A percentile compares a stretch with the other conserved stretches of the same genome.
Evolutionary conservation across 2,329 filamentous ascomycete species (phyloP).

Genomic region (Calycina herbarum): DNA sequence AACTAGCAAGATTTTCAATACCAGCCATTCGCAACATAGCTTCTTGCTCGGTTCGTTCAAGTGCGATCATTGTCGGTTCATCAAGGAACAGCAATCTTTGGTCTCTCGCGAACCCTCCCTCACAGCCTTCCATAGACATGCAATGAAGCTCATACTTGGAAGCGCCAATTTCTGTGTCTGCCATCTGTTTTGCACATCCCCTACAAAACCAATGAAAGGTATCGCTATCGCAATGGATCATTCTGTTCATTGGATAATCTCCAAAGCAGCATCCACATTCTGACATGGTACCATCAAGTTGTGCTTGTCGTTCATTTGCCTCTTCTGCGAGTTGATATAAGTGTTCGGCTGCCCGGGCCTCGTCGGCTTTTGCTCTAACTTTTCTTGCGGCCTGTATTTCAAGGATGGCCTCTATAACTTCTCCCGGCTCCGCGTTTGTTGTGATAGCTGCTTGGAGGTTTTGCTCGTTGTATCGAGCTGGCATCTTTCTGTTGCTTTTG

Average conservation of each 20-base stretch:
- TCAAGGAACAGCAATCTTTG: slow-evolving; percentile 52
- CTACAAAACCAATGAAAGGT: slow-evolving; percentile 62
- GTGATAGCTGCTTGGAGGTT: slow-evolving; percentile 17
- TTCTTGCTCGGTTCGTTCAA: slow-evolving; percentile 72
- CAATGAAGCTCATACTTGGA: slow-evolving; percentile 69
- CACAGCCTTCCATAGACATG: slow-evolving; percentile 68
- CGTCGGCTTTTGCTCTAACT: slow-evolving; percentile 33
- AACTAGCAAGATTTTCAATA: slow-evolving; percentile 71
- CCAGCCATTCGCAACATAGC: slow-evolving; percentile 67
- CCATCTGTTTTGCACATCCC: slow-evolving; percentile 62
- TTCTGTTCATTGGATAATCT: slow-evolving; percentile 64
- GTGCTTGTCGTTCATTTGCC: slow-evolving; percentile 45
- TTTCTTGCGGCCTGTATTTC: slow-evolving; percentile 44
- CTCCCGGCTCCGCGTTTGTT: slow-evolving; percentile 11
- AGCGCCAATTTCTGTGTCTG: slow-evolving; percentile 67
- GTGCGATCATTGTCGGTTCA: slow-evolving; percentile 55
- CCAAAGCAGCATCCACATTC: slow-evolving; percentile 76
- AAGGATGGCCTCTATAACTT: slow-evolving; percentile 27
- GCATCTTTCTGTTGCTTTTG: slow-evolving; percentile 31
- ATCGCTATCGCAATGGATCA: slow-evolving; percentile 62
- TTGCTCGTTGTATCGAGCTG: slow-evolving; percentile 17
- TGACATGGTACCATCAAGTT: slow-evolving; percentile 51
- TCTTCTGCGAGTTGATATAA: slow-evolving; percentile 43
- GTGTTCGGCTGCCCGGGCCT: slow-evolving; percentile 42
- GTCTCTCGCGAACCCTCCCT: slow-evolving; percentile 55